A percentile compares a stretch with the other conserved stretches of the same genome.
Evolutionary conservation across 192 early-diverging fungal genomes (phyloP).

Genomic region (Linnemannia elongata): DNA sequence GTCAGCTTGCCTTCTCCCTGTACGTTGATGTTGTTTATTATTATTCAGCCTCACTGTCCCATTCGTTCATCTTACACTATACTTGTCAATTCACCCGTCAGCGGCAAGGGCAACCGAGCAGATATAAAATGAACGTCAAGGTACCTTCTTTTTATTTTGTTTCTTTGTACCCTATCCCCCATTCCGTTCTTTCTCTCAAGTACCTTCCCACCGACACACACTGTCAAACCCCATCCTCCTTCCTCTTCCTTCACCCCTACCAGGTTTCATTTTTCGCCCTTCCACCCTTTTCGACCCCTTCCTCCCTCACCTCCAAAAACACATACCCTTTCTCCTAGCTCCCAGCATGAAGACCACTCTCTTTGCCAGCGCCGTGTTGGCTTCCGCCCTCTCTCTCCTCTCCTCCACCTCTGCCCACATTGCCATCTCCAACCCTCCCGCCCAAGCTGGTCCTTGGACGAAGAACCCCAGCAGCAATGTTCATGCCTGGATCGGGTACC

Average conservation of each 20-base stretch:
- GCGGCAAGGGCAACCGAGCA: not conserved
- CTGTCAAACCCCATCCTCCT: not conserved
- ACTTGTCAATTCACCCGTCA: not conserved
- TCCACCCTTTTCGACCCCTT: not conserved
- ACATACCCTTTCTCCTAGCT: not conserved
- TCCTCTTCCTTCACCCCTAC: not conserved
- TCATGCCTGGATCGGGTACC: conserved; percentile 44
- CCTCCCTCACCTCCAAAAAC: not conserved
- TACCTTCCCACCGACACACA: not conserved
- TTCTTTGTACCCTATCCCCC: not conserved
- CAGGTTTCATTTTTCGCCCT: not conserved
- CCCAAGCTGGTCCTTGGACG: conserved; percentile 41
- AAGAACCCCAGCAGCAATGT: conserved; percentile 12
- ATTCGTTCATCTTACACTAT: not conserved
- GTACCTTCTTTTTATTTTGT: not conserved
- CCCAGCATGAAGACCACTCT: conserved; percentile 24
- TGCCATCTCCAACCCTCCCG: conserved; percentile 45
- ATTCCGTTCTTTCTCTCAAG: not conserved
- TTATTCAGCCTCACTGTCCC: not conserved
- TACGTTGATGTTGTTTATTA: no score
- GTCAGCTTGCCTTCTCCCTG: not conserved
- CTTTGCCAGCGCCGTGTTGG: conserved; percentile 22
- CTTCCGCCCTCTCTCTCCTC: conserved; percentile 18
- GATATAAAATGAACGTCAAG: not conserved
- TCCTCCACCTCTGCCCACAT: conserved; percentile 38